Evolutionary conservation across 2,329 filamentous ascomycete species (phyloP).

Genomic region (Epichloe coenophiala): DNA sequence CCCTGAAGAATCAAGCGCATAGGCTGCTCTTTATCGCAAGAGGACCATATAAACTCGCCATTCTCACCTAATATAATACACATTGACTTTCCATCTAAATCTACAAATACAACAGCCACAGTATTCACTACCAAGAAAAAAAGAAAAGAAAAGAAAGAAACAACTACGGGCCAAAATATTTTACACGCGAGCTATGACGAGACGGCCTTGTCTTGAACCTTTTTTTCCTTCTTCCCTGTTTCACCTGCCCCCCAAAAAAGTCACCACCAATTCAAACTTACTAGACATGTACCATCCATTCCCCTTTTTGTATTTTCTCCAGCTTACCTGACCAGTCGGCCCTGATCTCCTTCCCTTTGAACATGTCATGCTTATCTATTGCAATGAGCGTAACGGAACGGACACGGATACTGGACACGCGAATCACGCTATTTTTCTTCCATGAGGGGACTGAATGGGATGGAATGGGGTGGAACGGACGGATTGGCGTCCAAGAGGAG

Average conservation of each 20-base stretch:
- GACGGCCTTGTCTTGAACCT: background rate
- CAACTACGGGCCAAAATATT: background rate
- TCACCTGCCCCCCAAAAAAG: background rate
- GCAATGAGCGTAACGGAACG: background rate
- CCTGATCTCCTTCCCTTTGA: background rate
- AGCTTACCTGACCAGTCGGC: background rate
- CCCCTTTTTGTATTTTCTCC: background rate
- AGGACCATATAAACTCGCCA: background rate
- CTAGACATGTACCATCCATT: background rate
- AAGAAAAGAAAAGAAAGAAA: background rate
- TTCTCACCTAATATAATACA: background rate
- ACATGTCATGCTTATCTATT: background rate
- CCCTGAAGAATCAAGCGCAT: constrained; percentile 19
- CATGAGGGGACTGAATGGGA: background rate
- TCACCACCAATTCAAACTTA: too few species aligned
- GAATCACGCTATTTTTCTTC: background rate
- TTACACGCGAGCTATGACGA: background rate
- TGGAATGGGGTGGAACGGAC: background rate
- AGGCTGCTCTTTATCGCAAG: constrained; percentile 11
- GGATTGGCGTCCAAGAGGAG: background rate
- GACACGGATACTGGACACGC: background rate
- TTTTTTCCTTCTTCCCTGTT: background rate
- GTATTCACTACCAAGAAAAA: too few species aligned
- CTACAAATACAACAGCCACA: background rate
- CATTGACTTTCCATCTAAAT: background rate